phyloP scores from a whole-genome alignment of 805 yeast genomes.

The Kluyveromyces siamensis region DNA sequence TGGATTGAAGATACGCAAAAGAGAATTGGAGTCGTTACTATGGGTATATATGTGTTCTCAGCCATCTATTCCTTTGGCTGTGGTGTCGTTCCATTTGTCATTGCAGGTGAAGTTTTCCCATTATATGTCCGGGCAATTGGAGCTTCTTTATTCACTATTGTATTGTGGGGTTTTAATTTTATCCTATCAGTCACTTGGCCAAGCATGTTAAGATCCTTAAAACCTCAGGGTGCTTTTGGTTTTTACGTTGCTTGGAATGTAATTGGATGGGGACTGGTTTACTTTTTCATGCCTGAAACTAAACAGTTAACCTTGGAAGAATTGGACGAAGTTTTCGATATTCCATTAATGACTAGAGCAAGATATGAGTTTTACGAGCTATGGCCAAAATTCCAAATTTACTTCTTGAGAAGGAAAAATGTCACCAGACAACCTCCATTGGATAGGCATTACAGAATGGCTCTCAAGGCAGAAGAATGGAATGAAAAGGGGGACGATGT shows the following conservation, averaged over 20 bases:
- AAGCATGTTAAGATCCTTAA: constrained; percentile 52
- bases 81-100: constrained; percentile 86
- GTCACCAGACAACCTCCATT: constrained; percentile 46
- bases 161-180: constrained; percentile 68
- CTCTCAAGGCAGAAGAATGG: constrained; percentile 55
- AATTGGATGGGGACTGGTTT: constrained; percentile 58
- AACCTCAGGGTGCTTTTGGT: constrained; percentile 79
- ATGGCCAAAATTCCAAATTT: constrained; percentile 36
- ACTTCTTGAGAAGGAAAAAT: constrained; percentile 38
- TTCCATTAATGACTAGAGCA: constrained; percentile 50
- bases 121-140: constrained; percentile 72
- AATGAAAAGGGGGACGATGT: constrained; percentile 44
- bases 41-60: constrained; percentile 67
- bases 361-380: constrained; percentile 34
- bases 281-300: constrained; percentile 65
- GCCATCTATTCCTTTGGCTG: constrained; percentile 75
- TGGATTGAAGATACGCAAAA: constrained; percentile 49
- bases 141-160: constrained; percentile 70
- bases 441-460: constrained; percentile 48
- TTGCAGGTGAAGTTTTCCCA: constrained; percentile 79
- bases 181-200: constrained; percentile 75
- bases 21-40: constrained; percentile 56
- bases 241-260: constrained; percentile 83
- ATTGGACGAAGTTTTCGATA: constrained; percentile 59
- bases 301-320: constrained; percentile 61